Evolutionary conservation across 2,329 filamentous ascomycete genomes (phyloP).

Genomic region (Fusarium oligoseptatum): DNA sequence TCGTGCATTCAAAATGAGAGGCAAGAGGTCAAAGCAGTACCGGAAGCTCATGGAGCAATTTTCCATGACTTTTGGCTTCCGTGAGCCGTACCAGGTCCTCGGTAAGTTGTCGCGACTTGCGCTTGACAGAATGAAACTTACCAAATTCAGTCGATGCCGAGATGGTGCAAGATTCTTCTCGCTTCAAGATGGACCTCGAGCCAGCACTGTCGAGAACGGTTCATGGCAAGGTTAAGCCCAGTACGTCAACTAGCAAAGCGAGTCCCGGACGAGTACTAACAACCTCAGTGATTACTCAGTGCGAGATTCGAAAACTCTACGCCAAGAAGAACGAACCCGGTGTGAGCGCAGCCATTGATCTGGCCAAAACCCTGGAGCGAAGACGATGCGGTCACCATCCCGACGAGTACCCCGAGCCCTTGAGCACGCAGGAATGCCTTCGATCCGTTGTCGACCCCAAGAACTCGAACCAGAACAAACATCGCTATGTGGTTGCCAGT

Average conservation of each 20-base stretch:
- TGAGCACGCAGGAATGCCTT: conserved; percentile 78
- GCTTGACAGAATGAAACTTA: conserved; percentile 36
- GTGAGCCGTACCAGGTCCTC: conserved; percentile 93
- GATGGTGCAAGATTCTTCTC: conserved; percentile 83
- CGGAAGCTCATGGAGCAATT: conserved; percentile 94
- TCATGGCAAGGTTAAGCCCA: conserved; percentile 87
- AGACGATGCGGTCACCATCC: conserved; percentile 84
- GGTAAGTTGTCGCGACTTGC: conserved; percentile 58
- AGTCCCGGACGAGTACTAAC: conserved; percentile 39
- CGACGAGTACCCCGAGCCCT: conserved; percentile 77
- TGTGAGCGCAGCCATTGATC: conserved; percentile 73
- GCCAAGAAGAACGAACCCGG: conserved; percentile 68
- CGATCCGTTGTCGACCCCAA: conserved; percentile 84
- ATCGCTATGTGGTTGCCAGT: conserved; percentile 82
- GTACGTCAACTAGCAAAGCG: conserved; percentile 60
- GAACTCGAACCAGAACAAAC: conserved; percentile 77
- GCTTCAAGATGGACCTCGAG: conserved; percentile 91
- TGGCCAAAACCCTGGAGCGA: conserved; percentile 81
- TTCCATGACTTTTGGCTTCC: conserved; percentile 88
- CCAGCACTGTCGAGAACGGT: conserved; percentile 83
- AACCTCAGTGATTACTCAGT: conserved; percentile 80
- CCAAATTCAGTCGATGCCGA: conserved; percentile 77
- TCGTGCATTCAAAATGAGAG: conserved; percentile 56
- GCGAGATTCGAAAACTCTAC: conserved; percentile 85
- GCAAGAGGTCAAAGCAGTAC: conserved; percentile 67